Base-by-base conservation (phyloP, 2,329 filamentous ascomycete genomes). In the Plenodomus lindquistii region DNA sequence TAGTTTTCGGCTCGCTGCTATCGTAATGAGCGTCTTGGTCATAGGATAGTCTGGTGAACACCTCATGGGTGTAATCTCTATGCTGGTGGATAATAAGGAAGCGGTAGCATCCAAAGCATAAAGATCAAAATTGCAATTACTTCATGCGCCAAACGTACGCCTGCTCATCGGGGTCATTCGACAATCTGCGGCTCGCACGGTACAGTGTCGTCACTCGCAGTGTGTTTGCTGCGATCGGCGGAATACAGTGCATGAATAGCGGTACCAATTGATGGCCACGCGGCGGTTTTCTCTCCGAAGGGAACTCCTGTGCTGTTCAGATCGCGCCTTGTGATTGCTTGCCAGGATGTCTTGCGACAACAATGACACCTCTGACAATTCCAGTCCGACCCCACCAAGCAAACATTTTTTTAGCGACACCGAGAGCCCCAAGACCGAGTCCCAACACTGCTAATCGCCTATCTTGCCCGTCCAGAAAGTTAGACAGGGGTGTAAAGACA, bases 401-500 rank as follows among this genome's bases (percentile, higher is more conserved):
- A 53, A 77, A 78, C 18, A 75, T 55, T 38, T 42, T 51, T 34
- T 54, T 66, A 2, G 73, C 73, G 1, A 55, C 63, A 20, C 58
- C 52, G 31, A 72, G 73, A 31, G 65, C 65, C 1, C 74, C 73
- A 48, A 77, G 50, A 2, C 66, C 62, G 22, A 77, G 48, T 1
- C 76, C 73, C 51, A 70, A 66, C 21, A 43, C 48, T 31, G 57
- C 59, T 42, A 77, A 50, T 29, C 70, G 68, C 17, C 40, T 45
- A n/a, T 74, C 65, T 46, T 70, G 69, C n/a, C 54, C 46, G 9
- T 62, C 59, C 20, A 85, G 63, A 46, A 77, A 82, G 1, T 43
- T 55, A 3, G 77, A 73, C 15, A 85, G 60, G 0, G 79, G 79
- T 0, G 64, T 54, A 56, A 85, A 85, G 0, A 83, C 81, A 50